Conservation (phyloP, 1,284 basidiomycete genomes). For the Vanrija sp. region DNA sequence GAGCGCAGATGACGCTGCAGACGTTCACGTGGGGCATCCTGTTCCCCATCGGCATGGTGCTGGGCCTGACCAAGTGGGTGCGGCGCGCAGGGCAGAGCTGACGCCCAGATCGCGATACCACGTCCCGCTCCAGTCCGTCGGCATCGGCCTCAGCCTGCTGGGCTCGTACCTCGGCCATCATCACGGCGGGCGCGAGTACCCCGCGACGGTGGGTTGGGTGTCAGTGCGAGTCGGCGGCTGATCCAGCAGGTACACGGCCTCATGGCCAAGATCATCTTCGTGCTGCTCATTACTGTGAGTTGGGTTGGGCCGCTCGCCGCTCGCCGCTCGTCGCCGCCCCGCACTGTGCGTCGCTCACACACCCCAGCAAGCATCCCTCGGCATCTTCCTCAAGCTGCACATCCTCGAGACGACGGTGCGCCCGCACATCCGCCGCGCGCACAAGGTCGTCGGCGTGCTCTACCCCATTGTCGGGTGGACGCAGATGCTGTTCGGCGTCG, state of each 20-base stretch:
- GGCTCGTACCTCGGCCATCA: slow-evolving; percentile 74
- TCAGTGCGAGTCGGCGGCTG: neutral
- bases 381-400: slow-evolving; percentile 90
- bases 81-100: neutral
- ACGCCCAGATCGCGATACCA: slow-evolving; percentile 61
- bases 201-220: slow-evolving; percentile 53
- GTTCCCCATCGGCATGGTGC: slow-evolving; percentile 82
- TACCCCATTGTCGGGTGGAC: slow-evolving; percentile 87
- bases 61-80: slow-evolving; percentile 66
- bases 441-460: slow-evolving; percentile 75
- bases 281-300: slow-evolving; percentile 56
- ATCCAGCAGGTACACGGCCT: slow-evolving; percentile 56
- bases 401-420: slow-evolving; percentile 74
- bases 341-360: neutral
- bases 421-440: slow-evolving; percentile 66
- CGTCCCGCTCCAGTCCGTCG: slow-evolving; percentile 72
- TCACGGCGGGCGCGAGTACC: slow-evolving; percentile 72
- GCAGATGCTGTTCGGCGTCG: slow-evolving; percentile 53
- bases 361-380: slow-evolving; percentile 62
- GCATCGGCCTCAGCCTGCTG: slow-evolving; percentile 63
- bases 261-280: slow-evolving; percentile 65
- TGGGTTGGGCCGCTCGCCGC: too few relatives aligned
- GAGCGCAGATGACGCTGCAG: slow-evolving; percentile 60
- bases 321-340: neutral
- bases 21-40: slow-evolving; percentile 72